Percentiles rank a stretch among this genome's conserved stretches.
Evolutionary conservation across 1,284 basidiomycete genomes (phyloP).

Genomic region (Ceratobasidium sp.): DNA sequence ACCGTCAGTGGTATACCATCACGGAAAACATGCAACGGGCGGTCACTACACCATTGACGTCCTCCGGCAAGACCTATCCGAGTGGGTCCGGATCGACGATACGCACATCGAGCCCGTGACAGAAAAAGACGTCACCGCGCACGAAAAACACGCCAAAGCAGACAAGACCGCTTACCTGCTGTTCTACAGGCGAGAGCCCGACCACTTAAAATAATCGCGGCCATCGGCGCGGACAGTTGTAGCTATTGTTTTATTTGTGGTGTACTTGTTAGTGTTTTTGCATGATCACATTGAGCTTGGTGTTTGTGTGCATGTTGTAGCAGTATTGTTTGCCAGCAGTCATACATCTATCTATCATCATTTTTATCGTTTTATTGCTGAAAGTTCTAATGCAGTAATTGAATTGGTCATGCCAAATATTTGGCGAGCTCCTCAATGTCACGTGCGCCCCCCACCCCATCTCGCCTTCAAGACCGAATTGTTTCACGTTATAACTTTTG

Average conservation of each 20-base stretch:
- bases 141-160: slow-evolving; percentile 53
- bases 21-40: slow-evolving; percentile 88
- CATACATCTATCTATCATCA: slow-evolving; percentile 43
- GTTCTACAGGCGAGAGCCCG: slow-evolving; percentile 72
- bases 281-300: slow-evolving; percentile 15
- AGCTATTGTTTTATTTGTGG: slow-evolving; percentile 43
- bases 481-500: too few species aligned
- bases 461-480: too few species aligned
- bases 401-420: too few species aligned
- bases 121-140: slow-evolving; percentile 61
- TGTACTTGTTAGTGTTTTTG: slow-evolving; percentile 41
- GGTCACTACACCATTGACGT: slow-evolving; percentile 98
- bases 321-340: slow-evolving; percentile 35
- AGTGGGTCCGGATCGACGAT: slow-evolving; percentile 95
- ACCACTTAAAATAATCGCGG: slow-evolving; percentile 24
- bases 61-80: slow-evolving; percentile 77
- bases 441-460: too few species aligned
- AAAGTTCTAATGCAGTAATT: background rate
- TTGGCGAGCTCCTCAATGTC: too few species aligned
- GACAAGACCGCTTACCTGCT: slow-evolving; percentile 88
- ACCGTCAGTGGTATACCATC: slow-evolving; percentile 86
- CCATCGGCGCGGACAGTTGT: slow-evolving; percentile 22
- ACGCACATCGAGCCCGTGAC: slow-evolving; percentile 83
- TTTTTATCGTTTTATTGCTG: slow-evolving; percentile 21
- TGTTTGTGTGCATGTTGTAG: slow-evolving; percentile 43